Base-by-base conservation (phyloP, 306 rosid species). In the Senna tora region DNA sequence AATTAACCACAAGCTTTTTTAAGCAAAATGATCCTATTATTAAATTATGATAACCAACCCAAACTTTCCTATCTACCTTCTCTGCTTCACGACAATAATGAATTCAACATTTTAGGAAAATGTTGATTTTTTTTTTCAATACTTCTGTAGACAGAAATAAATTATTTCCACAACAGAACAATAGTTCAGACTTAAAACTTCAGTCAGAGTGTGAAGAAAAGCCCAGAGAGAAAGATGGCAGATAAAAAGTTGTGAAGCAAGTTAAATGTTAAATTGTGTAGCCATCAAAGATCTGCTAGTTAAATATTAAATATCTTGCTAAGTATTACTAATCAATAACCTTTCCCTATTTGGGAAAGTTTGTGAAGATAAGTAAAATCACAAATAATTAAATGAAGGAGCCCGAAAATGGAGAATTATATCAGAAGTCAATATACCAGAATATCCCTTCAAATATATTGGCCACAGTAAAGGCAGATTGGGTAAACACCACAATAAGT, bases 391-490 rank as follows among this genome's bases (percentile, higher is more conserved):
- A 39, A 25, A 75, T 21, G 12, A 38, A 38, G n/a, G 59, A 66
- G 42, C 36, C 38, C 39, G 59, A 36, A 28, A 43, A 76, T 34
- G 22, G 43, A 72, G 71, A 46, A 73, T n/a, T 47, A 39, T 60
- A 71, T 49, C 67, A 77, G 74, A 81, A 65, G 67, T 65, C 36
- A 51, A 58, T 38, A 72, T 88, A 94, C 99, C 99, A 94, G 87
- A 94, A 86, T 53, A 94, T 94, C 70, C 99, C 99, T 88, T 87
- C 89, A 75, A 89, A 95, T 55, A 91, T 95, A 82, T 87, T 95
- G 75, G 96, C 99, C 38, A 91, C 99, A 2, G 94, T 88, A 83
- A 95, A 95, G 51, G 99, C 84, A 32, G 99, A 95, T 74, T 95
- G 97, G 5, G 96, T 79, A 74, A 94, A 94, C 84, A 95, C 97